Conservation (phyloP, 192 early-diverging fungal species). For the Linnemannia elongata region DNA sequence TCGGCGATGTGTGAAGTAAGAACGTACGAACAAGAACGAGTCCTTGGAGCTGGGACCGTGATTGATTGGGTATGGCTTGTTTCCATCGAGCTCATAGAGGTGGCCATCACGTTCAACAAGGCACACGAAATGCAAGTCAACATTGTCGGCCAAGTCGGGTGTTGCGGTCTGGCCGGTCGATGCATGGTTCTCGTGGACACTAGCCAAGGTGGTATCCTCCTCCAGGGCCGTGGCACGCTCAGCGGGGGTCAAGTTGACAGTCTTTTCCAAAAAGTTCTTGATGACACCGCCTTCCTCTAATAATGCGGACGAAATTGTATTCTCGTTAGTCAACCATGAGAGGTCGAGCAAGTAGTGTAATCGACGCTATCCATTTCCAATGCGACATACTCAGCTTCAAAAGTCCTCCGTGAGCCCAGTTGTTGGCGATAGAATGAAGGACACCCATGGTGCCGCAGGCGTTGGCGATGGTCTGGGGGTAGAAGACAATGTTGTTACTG, state of each 20-base stretch:
- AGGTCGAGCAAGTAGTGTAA: neutral
- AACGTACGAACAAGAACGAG: constrained; percentile 65
- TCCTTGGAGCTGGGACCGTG: constrained; percentile 76
- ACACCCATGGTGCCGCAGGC: constrained; percentile 97
- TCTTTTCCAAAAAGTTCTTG: constrained; percentile 74
- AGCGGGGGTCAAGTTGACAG: constrained; percentile 71
- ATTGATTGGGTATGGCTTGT: constrained; percentile 84
- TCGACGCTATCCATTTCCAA: neutral
- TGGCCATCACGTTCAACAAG: constrained; percentile 83
- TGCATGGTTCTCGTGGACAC: constrained; percentile 68
- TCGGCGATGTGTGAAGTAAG: too few relatives aligned
- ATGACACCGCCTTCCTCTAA: constrained; percentile 70
- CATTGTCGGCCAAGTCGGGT: constrained; percentile 79
- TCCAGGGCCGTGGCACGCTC: constrained; percentile 84
- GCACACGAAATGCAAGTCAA: constrained; percentile 90
- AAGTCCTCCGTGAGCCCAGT: constrained; percentile 59
- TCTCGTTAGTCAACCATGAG: neutral
- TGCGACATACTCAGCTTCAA: constrained; percentile 58
- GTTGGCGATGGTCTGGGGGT: constrained; percentile 90
- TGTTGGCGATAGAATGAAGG: constrained; percentile 90
- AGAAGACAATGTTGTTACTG: constrained; percentile 77
- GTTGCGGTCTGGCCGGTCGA: constrained; percentile 77
- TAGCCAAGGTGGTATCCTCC: constrained; percentile 65
- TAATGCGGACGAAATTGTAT: neutral
- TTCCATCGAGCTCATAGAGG: constrained; percentile 92